phyloP scores from a whole-genome alignment of 805 yeast species.

The Kockiozyma suomiensis region DNA sequence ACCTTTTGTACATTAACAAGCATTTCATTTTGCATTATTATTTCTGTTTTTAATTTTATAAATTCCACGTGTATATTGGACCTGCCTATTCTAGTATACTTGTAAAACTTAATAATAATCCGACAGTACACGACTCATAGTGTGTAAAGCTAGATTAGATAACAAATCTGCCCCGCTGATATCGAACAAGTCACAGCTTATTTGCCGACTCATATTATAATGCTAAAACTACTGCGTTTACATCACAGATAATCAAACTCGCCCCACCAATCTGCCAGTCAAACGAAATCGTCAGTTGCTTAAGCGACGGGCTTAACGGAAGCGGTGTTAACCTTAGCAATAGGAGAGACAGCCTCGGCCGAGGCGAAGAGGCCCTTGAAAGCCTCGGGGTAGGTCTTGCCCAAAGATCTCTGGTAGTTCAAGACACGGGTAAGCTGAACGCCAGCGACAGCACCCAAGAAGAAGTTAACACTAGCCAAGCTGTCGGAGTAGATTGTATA shows the following conservation, averaged over 20 bases:
- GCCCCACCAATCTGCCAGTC: no score
- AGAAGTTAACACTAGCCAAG: slow-evolving; percentile 91
- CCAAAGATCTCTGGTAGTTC: slow-evolving; percentile 22
- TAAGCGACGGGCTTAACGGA: slow-evolving; percentile 1
- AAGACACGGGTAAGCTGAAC: slow-evolving; percentile 73
- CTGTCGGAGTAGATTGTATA: neutral
- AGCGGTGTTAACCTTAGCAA: slow-evolving; percentile 12
- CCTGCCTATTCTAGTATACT: slow-evolving; percentile 12
- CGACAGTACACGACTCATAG: neutral
- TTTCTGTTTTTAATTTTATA: no score
- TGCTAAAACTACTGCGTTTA: neutral
- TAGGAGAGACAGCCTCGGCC: slow-evolving; percentile 2
- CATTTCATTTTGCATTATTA: no score
- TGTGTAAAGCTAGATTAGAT: neutral
- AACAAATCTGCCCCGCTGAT: neutral
- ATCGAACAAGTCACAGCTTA: neutral
- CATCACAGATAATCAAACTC: no score
- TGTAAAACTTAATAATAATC: neutral
- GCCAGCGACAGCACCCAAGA: slow-evolving; percentile 87
- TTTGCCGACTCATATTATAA: neutral
- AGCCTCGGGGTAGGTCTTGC: slow-evolving; percentile 32
- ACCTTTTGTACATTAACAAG: neutral
- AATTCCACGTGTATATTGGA: no score
- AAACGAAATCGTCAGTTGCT: neutral
- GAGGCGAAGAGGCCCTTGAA: slow-evolving; percentile 27